Conservation (phyloP, 2,329 filamentous ascomycete species). For the Diaporthe sp. region DNA sequence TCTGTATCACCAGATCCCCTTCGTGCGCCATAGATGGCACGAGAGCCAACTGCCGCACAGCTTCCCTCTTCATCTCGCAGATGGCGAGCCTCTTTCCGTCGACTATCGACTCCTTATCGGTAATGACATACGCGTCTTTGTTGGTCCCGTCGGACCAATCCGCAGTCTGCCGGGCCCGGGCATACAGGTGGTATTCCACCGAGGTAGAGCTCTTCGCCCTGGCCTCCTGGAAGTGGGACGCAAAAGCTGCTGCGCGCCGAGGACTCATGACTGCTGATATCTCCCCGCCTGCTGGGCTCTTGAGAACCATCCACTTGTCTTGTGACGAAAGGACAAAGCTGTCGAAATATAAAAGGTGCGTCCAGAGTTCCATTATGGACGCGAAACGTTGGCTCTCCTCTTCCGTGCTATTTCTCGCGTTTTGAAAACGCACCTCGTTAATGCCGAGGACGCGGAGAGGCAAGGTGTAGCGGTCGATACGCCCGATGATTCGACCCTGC, state of each 20-base stretch:
- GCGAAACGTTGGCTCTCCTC: background rate
- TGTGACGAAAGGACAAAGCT: background rate
- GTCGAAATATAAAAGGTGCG: background rate
- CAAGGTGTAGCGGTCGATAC: background rate
- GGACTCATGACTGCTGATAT: background rate
- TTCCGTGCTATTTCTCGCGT: background rate
- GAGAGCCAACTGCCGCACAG: background rate
- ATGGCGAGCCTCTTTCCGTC: slow-evolving; percentile 7
- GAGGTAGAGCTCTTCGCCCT: background rate
- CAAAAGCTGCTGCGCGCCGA: background rate
- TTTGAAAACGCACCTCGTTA: background rate
- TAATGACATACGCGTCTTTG: background rate
- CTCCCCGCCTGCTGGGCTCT: background rate
- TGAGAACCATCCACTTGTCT: background rate
- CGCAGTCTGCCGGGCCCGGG: background rate
- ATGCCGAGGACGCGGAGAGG: background rate
- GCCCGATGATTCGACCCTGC: slow-evolving; percentile 4
- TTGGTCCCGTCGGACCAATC: background rate
- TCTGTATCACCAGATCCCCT: background rate
- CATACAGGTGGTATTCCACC: background rate
- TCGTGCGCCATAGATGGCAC: slow-evolving; percentile 11
- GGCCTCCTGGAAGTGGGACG: background rate
- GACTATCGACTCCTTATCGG: slow-evolving; percentile 9
- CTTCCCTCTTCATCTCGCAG: background rate
- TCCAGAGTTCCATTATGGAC: background rate